Percentiles rank a stretch among this genome's conserved stretches.
These are phyloP conservation scores for Linnemannia exigua DNA, from an alignment of 192 early-diverging fungal genomes.

Conservation along the genomic window DNA sequence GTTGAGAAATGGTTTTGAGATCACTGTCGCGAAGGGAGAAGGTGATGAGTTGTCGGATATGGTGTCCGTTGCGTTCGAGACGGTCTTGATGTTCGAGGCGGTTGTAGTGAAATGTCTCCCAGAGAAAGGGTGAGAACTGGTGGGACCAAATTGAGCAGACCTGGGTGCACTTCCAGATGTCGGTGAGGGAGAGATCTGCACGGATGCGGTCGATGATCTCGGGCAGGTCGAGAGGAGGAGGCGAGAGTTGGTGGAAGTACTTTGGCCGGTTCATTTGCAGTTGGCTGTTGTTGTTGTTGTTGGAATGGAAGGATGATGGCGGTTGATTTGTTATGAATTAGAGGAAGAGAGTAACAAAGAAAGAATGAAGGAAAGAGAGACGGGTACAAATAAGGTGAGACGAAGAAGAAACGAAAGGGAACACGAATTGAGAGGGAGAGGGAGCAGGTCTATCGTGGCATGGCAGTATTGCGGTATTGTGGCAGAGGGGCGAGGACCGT, in stretches of 20 bases:
- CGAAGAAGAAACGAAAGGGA: neutral
- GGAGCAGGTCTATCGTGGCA: no score
- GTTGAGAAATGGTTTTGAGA: neutral
- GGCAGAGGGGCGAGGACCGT: no score
- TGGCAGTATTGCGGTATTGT: no score
- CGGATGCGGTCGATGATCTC: conserved; percentile 20
- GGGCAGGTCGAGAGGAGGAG: conserved; percentile 25
- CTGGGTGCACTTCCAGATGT: conserved; percentile 23
- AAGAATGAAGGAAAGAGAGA: neutral
- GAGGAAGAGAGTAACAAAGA: neutral
- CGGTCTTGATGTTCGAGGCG: neutral
- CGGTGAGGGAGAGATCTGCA: neutral
- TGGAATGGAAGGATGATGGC: neutral
- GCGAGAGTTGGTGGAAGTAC: conserved; percentile 30
- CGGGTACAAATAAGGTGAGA: neutral
- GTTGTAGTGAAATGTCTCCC: conserved; percentile 19
- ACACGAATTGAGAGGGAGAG: no score
- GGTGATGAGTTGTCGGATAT: conserved; percentile 12
- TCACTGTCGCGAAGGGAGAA: conserved; percentile 10
- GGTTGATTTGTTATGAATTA: neutral
- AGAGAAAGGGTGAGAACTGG: conserved; percentile 30
- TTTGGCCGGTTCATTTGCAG: neutral
- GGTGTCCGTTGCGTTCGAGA: conserved; percentile 8
- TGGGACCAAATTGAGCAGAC: conserved; percentile 21
- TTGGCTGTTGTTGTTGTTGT: no score